Conservation (phyloP, 306 rosid species). For the Citrullus mucosospermus region DNA sequence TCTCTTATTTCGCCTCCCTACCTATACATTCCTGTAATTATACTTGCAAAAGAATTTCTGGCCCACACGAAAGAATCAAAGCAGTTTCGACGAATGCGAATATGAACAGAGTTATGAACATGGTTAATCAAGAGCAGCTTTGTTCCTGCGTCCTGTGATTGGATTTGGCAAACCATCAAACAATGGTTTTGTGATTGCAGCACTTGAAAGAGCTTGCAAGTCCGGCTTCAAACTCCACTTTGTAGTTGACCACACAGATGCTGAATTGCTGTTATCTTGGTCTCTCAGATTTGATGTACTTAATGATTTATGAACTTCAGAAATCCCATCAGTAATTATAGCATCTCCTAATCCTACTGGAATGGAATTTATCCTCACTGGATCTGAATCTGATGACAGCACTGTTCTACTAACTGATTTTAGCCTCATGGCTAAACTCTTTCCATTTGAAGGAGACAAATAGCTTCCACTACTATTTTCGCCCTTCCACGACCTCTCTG, state of each 20-base stretch:
- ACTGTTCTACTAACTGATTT: slow-evolving; percentile 51
- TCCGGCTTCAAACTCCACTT: slow-evolving; percentile 65
- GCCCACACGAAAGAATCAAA: not conserved
- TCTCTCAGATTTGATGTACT: slow-evolving; percentile 63
- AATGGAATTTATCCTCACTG: slow-evolving; percentile 46
- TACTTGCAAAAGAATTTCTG: not conserved
- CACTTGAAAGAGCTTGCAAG: slow-evolving; percentile 45
- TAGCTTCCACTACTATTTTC: slow-evolving; percentile 43
- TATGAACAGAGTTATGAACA: slow-evolving; percentile 2
- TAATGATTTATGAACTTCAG: slow-evolving; percentile 48
- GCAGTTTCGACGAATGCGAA: not conserved
- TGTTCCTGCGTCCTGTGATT: slow-evolving; percentile 60
- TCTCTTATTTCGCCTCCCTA: not conserved
- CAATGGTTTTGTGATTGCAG: slow-evolving; percentile 46
- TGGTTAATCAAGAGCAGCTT: slow-evolving; percentile 66
- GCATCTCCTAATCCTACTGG: slow-evolving; percentile 67
- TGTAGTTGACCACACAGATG: slow-evolving; percentile 43
- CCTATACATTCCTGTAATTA: not conserved
- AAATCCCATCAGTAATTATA: slow-evolving; percentile 29
- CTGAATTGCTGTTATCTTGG: slow-evolving; percentile 40
- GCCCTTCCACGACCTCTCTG: slow-evolving; percentile 43
- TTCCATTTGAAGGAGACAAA: slow-evolving; percentile 49
- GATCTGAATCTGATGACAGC: slow-evolving; percentile 35
- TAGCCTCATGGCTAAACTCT: slow-evolving; percentile 46
- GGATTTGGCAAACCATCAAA: slow-evolving; percentile 84